Percentiles rank a stretch among this genome's conserved stretches.
Evolutionary conservation across 257 asterid genomes (phyloP).

Genomic region (Coffea eugenioides): DNA sequence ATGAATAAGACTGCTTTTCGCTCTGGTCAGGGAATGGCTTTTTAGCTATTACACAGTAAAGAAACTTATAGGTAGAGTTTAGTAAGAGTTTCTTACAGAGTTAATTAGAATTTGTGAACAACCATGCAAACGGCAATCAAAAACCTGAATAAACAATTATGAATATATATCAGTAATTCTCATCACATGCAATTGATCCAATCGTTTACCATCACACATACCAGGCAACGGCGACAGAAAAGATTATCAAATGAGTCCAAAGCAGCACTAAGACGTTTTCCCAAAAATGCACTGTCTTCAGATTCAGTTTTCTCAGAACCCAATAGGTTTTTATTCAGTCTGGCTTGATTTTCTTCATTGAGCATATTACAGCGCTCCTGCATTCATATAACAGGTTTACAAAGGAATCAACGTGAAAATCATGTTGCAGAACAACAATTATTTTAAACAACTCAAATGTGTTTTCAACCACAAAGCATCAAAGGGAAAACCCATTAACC

Average conservation of each 20-base stretch:
- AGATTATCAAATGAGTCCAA: slow-evolving; percentile 87
- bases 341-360: slow-evolving; percentile 46
- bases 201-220: slow-evolving; percentile 31
- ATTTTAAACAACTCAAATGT: slow-evolving; percentile 8
- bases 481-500: background rate
- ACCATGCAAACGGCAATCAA: slow-evolving; percentile 91
- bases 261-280: slow-evolving; percentile 74
- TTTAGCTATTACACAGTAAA: slow-evolving; percentile 21
- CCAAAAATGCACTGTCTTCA: slow-evolving; percentile 41
- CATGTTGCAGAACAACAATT: slow-evolving; percentile 27
- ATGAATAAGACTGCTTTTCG: slow-evolving; percentile 58
- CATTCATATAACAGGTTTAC: slow-evolving; percentile 12
- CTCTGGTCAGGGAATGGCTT: slow-evolving; percentile 46
- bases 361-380: slow-evolving; percentile 87
- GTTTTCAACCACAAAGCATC: slow-evolving; percentile 2
- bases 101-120: slow-evolving; percentile 65
- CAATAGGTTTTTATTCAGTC: slow-evolving; percentile 29
- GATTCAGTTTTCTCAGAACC: slow-evolving; percentile 38
- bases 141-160: slow-evolving; percentile 53
- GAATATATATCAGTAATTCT: background rate
- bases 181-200: background rate
- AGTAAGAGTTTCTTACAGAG: slow-evolving; percentile 52
- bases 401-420: slow-evolving; percentile 27
- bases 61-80: slow-evolving; percentile 11
- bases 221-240: slow-evolving; percentile 99